Conservation (phyloP, 2,329 filamentous ascomycete species). For the Apiospora saccharicola region DNA sequence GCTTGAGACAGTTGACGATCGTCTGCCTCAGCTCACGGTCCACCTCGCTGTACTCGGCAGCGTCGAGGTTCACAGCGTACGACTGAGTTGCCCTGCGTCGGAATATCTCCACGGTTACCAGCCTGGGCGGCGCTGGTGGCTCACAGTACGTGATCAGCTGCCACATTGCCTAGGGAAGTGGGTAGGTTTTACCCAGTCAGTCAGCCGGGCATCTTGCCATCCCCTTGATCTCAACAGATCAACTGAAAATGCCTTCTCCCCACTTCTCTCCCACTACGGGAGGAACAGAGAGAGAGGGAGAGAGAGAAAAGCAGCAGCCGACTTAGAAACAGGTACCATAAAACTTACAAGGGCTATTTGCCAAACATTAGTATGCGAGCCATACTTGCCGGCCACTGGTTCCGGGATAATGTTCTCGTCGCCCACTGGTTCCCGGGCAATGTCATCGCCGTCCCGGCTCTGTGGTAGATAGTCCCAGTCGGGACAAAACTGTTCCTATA, state of each 20-base stretch:
- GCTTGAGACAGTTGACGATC: slow-evolving; percentile 1
- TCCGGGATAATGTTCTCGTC: too few relatives aligned
- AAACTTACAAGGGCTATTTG: not conserved
- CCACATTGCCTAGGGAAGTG: not conserved
- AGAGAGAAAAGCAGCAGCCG: not conserved
- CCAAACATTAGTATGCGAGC: not conserved
- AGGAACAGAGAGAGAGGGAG: not conserved
- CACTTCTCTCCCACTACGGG: too few relatives aligned
- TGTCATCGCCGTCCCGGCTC: not conserved
- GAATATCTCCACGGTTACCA: not conserved
- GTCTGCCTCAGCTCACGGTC: not conserved
- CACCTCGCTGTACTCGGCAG: not conserved
- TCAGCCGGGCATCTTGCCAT: not conserved
- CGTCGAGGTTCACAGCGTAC: not conserved
- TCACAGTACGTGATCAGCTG: not conserved
- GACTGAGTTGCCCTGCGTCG: not conserved
- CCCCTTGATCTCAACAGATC: too few relatives aligned
- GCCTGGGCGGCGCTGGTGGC: not conserved
- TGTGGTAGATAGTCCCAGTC: not conserved
- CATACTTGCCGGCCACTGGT: not conserved
- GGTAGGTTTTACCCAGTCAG: not conserved
- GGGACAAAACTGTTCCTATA: not conserved
- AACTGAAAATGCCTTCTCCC: too few relatives aligned
- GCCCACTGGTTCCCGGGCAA: not conserved
- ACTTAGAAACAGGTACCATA: not conserved